A percentile compares a stretch with the other conserved stretches of the same genome.
phyloP scores from a whole-genome alignment of 2,329 filamentous ascomycete species.

The Fusarium gaditjirri region DNA sequence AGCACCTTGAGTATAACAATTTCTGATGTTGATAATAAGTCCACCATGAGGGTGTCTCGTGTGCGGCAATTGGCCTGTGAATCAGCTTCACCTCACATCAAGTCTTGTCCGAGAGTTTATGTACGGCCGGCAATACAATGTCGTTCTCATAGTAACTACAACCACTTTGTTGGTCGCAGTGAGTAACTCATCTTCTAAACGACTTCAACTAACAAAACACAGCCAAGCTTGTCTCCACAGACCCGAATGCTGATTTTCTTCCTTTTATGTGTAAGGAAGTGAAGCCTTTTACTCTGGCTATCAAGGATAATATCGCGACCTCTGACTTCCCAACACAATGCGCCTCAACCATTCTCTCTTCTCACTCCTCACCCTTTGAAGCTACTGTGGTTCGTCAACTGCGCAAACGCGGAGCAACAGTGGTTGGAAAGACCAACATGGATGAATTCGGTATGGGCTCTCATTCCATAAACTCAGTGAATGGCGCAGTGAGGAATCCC shows the following conservation, averaged over 20 bases:
- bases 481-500: conserved; percentile 71
- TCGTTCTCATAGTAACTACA: conserved; percentile 48
- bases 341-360: conserved; percentile 78
- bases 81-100: background rate
- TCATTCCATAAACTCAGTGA: conserved; percentile 76
- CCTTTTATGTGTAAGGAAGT: conserved; percentile 36
- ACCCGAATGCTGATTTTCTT: conserved; percentile 7
- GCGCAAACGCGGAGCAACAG: conserved; percentile 66
- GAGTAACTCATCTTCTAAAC: conserved; percentile 22
- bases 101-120: background rate
- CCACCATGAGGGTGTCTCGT: conserved; percentile 48
- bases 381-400: conserved; percentile 82
- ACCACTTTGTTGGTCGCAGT: conserved; percentile 52
- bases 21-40: conserved; percentile 38
- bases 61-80: conserved; percentile 40
- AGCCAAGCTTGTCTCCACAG: conserved; percentile 19
- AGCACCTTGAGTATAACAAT: conserved; percentile 7
- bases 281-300: conserved; percentile 61
- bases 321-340: conserved; percentile 79
- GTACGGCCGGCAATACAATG: conserved; percentile 33
- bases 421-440: conserved; percentile 88
- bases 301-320: conserved; percentile 84
- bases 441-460: conserved; percentile 98
- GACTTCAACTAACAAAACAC: conserved; percentile 7
- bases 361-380: conserved; percentile 80